Evolutionary conservation across 306 rosid species (phyloP), one percentile per base, ranked within the genome.

Genomic region (Alnus glutinosa): DNA sequence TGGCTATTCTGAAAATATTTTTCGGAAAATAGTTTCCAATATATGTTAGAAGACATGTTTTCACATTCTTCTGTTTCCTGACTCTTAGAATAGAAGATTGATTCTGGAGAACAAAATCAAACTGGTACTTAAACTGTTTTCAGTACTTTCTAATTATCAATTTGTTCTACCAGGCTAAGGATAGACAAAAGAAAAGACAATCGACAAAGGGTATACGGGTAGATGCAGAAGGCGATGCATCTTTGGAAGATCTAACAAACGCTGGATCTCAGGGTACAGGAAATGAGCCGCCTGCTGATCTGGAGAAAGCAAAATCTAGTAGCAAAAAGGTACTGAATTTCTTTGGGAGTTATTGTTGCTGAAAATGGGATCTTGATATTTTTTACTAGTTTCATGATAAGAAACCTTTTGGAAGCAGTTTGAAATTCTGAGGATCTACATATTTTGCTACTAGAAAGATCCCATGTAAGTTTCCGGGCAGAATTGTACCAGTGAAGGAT

Each of bases 141-240:
- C 58, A 76, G 76, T 61, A 52, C 78, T 23, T 77, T 70, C 74
- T 78, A 39, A 47, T 10, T 75, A 52, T 79, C 4, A 14, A 58
- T 32, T 81, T 69, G 55, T 74, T 64, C 75, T 84, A 68, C 75
- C 90, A 95, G 98, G 93, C 36, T 57, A 91, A 89, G 87, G 98
- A 93, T 85, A 93, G 84, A 85, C 96, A 93, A 79, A 91, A 88
- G 89, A 95, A 85, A 83, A 95, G 90, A 84, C 92, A 85, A 78
- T 66, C 85, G 48, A 77, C 82, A 58, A 94, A 87, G 87, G 97
- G 92, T 79, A 93, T 95, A 76, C 77, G 89, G 57, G 82, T 95
- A 77, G 92, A 91, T 85, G 99, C 91, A 81, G 98, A 95, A 19
- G 99, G 98, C 37, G 97, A 89, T 80, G 99, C 96, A 48, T 92